These are phyloP conservation scores for Aspergillus aculeatus DNA, from an alignment of 2,329 filamentous ascomycete species.

Conservation along the genomic window DNA sequence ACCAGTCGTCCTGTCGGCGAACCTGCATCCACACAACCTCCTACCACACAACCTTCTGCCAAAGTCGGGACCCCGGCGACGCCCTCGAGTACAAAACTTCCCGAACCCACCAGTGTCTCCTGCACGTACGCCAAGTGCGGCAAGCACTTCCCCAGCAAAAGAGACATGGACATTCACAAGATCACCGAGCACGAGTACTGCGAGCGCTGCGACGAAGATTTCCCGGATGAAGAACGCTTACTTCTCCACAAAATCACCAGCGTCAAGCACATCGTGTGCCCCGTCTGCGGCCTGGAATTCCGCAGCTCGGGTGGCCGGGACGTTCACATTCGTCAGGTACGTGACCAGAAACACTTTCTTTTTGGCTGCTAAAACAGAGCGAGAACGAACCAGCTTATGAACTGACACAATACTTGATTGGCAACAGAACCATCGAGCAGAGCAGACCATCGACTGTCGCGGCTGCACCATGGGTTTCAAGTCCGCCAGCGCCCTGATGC, in stretches of 20 bases:
- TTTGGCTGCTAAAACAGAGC: too few species aligned
- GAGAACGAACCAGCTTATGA: too few species aligned
- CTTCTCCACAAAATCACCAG: conserved; percentile 51
- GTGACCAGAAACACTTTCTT: conserved; percentile 8
- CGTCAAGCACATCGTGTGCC: conserved; percentile 53
- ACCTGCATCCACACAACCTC: neutral
- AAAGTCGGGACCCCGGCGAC: neutral
- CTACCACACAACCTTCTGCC: neutral
- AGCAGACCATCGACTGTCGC: conserved; percentile 52
- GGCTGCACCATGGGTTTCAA: conserved; percentile 50
- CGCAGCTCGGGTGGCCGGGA: conserved; percentile 52
- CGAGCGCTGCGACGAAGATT: conserved; percentile 46
- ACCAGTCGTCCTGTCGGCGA: neutral
- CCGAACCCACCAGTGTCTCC: conserved; percentile 28
- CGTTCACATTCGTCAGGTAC: conserved; percentile 53
- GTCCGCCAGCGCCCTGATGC: conserved; percentile 50
- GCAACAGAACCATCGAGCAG: conserved; percentile 47
- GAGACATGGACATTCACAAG: conserved; percentile 55
- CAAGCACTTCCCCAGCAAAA: conserved; percentile 45
- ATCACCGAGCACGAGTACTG: conserved; percentile 43
- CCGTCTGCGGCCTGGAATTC: conserved; percentile 58
- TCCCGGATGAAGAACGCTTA: conserved; percentile 44
- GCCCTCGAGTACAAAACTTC: conserved; percentile 6
- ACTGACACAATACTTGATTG: too few species aligned
- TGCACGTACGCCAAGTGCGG: conserved; percentile 51